Evolutionary conservation across 805 yeast genomes (phyloP), one percentile per base, ranked within the genome.

Genomic region (Candida caryicola): DNA sequence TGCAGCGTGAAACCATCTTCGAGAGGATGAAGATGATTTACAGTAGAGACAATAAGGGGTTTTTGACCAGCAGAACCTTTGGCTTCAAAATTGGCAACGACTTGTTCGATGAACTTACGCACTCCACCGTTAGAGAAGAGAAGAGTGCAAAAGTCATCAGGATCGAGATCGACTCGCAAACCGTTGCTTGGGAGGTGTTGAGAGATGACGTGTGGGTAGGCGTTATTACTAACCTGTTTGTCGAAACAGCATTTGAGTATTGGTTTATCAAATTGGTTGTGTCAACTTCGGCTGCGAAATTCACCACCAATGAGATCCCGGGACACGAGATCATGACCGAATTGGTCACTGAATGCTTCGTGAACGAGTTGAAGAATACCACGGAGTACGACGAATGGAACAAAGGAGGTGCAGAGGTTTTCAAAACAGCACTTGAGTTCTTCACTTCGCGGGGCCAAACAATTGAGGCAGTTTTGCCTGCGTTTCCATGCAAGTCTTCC

Each of bases 401-500:
- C 8, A 44, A 49, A 5, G 66, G 65, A 6, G 81, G 82, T 2
- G 58, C 66, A 32, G 64, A 52, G 0, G 59, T 61, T 30, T 79
- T 78, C 45, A 52, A 65, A 7, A 55, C 61, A 18, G 65, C 62
- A 37, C 68, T 71, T 4, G 59, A 62, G 19, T 76, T 70, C 50
- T 79, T 74, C 50, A 76, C 79, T 17, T 63, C 71, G 29, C 65
- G 78, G 51, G 59, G 64, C 44, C 38, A 68, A 21, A 68, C 66
- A 28, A 66, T 79, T 43, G 79, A 77, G 53, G 75, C 79, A 10
- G 79, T 77, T 6, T 59, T 79, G 35, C 84, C 84, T 4, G 84
- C 84, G 0, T 79, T 79, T 44, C 84, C 84, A 7, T 78, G 83
- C 49, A 79, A 78, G 51, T 74, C 82, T 0, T 76, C 82, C n/a